Evolutionary conservation across 169 alveolate genomes (phyloP), one percentile per base, ranked within the genome.

Genomic region (Cryptosporidium ryanae): DNA sequence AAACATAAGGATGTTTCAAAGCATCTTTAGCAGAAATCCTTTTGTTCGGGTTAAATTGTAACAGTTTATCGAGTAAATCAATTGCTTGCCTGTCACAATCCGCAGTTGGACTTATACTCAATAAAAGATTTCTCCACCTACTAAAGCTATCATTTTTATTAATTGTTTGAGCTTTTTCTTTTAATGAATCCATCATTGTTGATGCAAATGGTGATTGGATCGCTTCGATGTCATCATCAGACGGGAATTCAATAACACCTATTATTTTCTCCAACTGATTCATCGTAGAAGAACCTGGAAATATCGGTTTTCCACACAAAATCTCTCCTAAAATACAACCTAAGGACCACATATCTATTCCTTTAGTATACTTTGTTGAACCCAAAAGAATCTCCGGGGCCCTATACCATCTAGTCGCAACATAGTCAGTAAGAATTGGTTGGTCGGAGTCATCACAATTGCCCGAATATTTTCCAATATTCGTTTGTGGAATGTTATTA

Each of bases 371-470:
- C 50, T 95, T 95, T 46, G 98, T 96, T 84, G 98, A 95, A 23
- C 99, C 99, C 38, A 97, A 91, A 50, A 97, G 87, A 21, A 97
- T 96, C 92, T 98, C 99, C 1, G 99, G 99, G 0, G 99, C 99
- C 34, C 99, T 93, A 91, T 98, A 98, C 99, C 99, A 98, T 63
- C 99, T 92, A 1, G 99, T 98, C 0, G 99, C 99, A n/a, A 98
- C 99, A 90, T 98, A 98, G 90, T 97, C 99, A 31, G 99, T 96
- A 65, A 97, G 95, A 1, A 97, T 94, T 0, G 98, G 98, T 44
- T 92, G 90, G 44, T 89, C 91, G 21, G 91, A 84, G 49, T 91
- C 92, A 46, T 89, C 93, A 34, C 90, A 94, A 18, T 92, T 93
- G 29, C 93, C 94, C 7, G 23, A 23, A 25, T n/a, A 32, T 93